These are phyloP conservation scores for Chlorella sp. DNA, from an alignment of 139 green algal genomes.

Conservation along the genomic window DNA sequence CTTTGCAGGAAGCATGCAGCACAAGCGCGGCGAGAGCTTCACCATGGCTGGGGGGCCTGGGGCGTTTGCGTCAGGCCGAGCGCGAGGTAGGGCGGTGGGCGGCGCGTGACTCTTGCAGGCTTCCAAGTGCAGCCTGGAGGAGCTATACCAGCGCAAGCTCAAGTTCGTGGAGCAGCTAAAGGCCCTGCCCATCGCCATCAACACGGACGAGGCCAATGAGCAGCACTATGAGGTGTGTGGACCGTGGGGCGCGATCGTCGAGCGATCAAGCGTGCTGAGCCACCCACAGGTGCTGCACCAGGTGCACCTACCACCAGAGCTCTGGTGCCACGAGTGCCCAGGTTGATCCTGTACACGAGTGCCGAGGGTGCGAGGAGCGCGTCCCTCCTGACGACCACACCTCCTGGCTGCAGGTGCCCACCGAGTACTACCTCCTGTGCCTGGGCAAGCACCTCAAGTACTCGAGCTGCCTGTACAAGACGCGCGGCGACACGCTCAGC, in stretches of 20 bases:
- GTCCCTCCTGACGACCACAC: not conserved
- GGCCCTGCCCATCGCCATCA: slow-evolving; percentile 70
- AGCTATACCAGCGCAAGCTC: not conserved
- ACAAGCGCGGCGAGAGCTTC: too few relatives aligned
- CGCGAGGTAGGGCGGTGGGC: too few relatives aligned
- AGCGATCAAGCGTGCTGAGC: not conserved
- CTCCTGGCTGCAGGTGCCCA: slow-evolving; percentile 68
- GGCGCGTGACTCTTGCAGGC: too few relatives aligned
- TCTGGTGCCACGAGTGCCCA: not conserved
- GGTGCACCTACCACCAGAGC: not conserved
- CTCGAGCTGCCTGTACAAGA: slow-evolving; percentile 79
- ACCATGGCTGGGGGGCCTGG: too few relatives aligned
- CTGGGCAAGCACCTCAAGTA: slow-evolving; percentile 93
- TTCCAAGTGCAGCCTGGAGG: too few relatives aligned
- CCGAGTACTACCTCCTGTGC: slow-evolving; percentile 84
- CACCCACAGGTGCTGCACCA: too few relatives aligned
- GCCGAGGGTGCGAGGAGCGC: not conserved
- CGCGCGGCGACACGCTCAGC: slow-evolving; percentile 44
- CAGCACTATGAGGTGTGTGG: slow-evolving; percentile 84
- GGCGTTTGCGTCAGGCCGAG: too few relatives aligned
- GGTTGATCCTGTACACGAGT: not conserved
- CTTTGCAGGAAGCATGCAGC: too few relatives aligned
- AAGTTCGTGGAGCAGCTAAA: slow-evolving; percentile 47
- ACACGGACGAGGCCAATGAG: slow-evolving; percentile 84
- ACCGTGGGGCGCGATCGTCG: not conserved